Percentiles rank a stretch among this genome's conserved stretches.
These are phyloP conservation scores for Agroathelia rolfsii DNA, from an alignment of 1,284 basidiomycete species.

Conservation along the genomic window DNA sequence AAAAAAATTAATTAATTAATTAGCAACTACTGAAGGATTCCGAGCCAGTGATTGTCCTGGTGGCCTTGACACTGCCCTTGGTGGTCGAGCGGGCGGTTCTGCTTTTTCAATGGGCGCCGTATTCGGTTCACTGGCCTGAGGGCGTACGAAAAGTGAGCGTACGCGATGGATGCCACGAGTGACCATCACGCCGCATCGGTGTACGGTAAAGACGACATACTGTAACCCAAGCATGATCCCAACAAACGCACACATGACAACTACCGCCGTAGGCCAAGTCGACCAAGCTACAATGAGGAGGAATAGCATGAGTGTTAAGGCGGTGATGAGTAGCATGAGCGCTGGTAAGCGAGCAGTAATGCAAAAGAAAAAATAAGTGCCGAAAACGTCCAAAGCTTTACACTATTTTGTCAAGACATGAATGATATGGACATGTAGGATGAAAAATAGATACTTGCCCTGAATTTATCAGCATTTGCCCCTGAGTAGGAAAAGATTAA, in stretches of 20 bases:
- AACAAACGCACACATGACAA: constrained; percentile 44
- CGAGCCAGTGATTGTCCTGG: too few relatives aligned
- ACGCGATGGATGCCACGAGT: too few relatives aligned
- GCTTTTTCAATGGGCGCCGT: too few relatives aligned
- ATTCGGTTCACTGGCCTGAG: too few relatives aligned
- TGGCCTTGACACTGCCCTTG: too few relatives aligned
- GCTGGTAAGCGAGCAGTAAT: constrained; percentile 53
- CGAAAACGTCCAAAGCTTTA: constrained; percentile 46
- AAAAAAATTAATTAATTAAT: too few relatives aligned
- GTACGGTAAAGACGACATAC: constrained; percentile 51
- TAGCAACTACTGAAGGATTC: too few relatives aligned
- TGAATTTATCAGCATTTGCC: constrained; percentile 37
- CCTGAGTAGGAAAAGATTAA: constrained; percentile 48
- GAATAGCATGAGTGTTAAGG: constrained; percentile 46
- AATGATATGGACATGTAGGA: not conserved
- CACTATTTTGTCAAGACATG: constrained; percentile 29
- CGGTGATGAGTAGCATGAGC: constrained; percentile 43
- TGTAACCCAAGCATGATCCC: constrained; percentile 51
- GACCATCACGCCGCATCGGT: too few relatives aligned
- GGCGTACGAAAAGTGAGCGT: too few relatives aligned
- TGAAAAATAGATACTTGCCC: constrained; percentile 24
- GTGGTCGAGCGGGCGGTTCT: too few relatives aligned
- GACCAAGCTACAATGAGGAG: constrained; percentile 48
- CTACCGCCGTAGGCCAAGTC: constrained; percentile 50
- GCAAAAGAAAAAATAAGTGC: constrained; percentile 54